Evolutionary conservation across 495 filamentous ascomycete species (phyloP).

Genomic region (Pseudevernia furfuracea): DNA sequence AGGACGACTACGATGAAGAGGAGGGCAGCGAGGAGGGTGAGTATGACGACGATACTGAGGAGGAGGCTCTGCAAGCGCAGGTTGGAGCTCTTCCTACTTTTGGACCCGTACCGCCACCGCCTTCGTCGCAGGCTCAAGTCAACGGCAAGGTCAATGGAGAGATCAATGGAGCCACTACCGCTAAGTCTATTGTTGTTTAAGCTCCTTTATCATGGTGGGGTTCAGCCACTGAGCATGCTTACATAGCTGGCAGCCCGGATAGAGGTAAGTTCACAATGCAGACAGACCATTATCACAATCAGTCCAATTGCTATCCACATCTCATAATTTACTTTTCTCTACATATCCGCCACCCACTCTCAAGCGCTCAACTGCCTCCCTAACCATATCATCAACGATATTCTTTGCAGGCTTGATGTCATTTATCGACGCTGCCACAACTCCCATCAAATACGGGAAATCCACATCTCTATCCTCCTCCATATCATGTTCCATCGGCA

Average conservation of each 20-base stretch:
- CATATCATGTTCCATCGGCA: conserved; percentile 73
- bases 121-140: conserved; percentile 41
- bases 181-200: conserved; percentile 32
- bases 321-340: conserved; percentile 25
- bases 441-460: conserved; percentile 84
- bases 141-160: conserved; percentile 36
- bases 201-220: conserved; percentile 7
- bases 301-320: neutral
- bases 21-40: conserved; percentile 67
- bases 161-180: conserved; percentile 36
- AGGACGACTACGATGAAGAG: conserved; percentile 64
- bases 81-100: conserved; percentile 40
- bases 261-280: conserved; percentile 10
- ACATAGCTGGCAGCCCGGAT: conserved; percentile 15
- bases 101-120: conserved; percentile 49
- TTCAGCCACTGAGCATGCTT: conserved; percentile 18
- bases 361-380: conserved; percentile 63
- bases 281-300: neutral
- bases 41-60: conserved; percentile 59
- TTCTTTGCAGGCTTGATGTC: conserved; percentile 69
- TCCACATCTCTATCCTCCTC: conserved; percentile 65
- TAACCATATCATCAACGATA: conserved; percentile 84
- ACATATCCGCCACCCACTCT: conserved; percentile 33
- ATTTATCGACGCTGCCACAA: conserved; percentile 69
- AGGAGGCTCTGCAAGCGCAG: conserved; percentile 45